Evolutionary conservation across 2,329 filamentous ascomycete genomes (phyloP).

Genomic region (Xylariomycetidae sp.): DNA sequence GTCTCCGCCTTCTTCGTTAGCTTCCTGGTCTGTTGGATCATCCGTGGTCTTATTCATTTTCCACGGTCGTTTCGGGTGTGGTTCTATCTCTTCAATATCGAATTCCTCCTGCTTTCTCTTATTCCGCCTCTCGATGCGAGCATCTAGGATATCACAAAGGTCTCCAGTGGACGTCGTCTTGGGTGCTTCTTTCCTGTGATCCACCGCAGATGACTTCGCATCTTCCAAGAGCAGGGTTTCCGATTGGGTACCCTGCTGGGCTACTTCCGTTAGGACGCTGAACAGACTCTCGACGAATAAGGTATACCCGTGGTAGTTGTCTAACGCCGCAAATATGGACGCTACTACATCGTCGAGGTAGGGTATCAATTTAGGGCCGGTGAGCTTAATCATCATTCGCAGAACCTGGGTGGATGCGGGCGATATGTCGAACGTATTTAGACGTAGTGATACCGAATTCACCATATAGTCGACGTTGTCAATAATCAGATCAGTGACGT

Average conservation of each 20-base stretch:
- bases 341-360: conserved; percentile 89
- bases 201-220: conserved; percentile 26
- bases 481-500: conserved; percentile 72
- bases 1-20: conserved; percentile 31
- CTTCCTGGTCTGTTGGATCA: conserved; percentile 29
- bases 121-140: conserved; percentile 46
- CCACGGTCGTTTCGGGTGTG: conserved; percentile 34
- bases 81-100: conserved; percentile 25
- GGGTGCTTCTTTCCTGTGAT: conserved; percentile 38
- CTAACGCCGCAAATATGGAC: conserved; percentile 88
- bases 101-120: conserved; percentile 25
- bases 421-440: conserved; percentile 89
- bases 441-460: conserved; percentile 81
- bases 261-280: conserved; percentile 73
- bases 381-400: conserved; percentile 88
- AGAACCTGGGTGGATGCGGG: conserved; percentile 87
- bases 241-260: conserved; percentile 71
- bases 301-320: conserved; percentile 92
- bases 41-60: conserved; percentile 21
- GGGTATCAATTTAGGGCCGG: conserved; percentile 74
- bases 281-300: conserved; percentile 82
- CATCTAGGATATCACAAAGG: conserved; percentile 57
- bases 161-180: conserved; percentile 35
- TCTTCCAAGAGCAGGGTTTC: conserved; percentile 43
- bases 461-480: conserved; percentile 95